Percentiles rank a stretch among this genome's conserved stretches.
Evolutionary conservation across 192 early-diverging fungal species (phyloP).

Genomic region (Borealophlyctis nickersoniae): DNA sequence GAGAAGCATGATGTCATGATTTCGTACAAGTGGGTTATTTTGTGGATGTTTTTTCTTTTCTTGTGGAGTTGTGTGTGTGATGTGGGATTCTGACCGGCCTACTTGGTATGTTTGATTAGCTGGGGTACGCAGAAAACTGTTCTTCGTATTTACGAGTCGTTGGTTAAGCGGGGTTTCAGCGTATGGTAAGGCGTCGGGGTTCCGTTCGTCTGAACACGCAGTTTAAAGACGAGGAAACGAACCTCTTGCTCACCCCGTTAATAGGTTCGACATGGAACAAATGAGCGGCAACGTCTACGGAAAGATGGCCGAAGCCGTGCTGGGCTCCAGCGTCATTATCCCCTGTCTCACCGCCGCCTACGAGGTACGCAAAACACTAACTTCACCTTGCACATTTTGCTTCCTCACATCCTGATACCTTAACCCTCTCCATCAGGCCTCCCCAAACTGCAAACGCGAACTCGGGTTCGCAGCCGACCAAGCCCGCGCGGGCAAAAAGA

Average conservation of each 20-base stretch:
- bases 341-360: slow-evolving; percentile 31
- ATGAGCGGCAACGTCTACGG: slow-evolving; percentile 40
- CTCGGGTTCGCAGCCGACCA: slow-evolving; percentile 41
- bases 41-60: too few species aligned
- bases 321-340: slow-evolving; percentile 27
- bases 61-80: background rate
- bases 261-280: background rate
- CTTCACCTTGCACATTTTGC: background rate
- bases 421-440: slow-evolving; percentile 1
- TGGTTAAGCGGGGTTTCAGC: slow-evolving; percentile 8
- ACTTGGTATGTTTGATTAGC: too few species aligned
- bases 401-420: background rate
- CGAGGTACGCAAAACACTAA: slow-evolving; percentile 21
- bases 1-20: slow-evolving; percentile 22
- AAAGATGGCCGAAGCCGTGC: slow-evolving; percentile 38
- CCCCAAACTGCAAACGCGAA: slow-evolving; percentile 37
- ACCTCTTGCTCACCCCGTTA: background rate
- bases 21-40: slow-evolving; percentile 25
- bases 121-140: background rate
- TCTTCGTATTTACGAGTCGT: slow-evolving; percentile 10
- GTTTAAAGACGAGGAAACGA: slow-evolving; percentile 16
- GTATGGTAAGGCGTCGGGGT: slow-evolving; percentile 9
- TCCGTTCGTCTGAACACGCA: slow-evolving; percentile 23
- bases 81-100: background rate
- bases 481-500: slow-evolving; percentile 30